Evolutionary conservation across 805 yeast genomes (phyloP).

Genomic region (Nakazawaea molendinolei): DNA sequence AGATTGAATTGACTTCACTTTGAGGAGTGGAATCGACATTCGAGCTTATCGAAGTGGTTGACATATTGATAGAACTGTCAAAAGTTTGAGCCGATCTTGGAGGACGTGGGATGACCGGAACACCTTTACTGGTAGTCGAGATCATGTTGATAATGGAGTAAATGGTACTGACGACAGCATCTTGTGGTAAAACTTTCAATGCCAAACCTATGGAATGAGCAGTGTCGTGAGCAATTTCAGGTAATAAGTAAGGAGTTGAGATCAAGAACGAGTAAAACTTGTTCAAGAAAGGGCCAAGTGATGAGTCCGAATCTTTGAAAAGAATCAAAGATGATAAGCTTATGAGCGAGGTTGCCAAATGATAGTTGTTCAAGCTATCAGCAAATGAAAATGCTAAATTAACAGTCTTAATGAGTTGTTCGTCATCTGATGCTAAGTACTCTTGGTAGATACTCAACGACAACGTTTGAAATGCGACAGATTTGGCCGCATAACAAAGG

Average conservation of each 20-base stretch:
- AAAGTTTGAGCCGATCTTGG: conserved; percentile 13
- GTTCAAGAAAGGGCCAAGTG: conserved; percentile 3
- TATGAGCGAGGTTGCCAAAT: conserved; percentile 6
- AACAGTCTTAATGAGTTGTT: conserved; percentile 3
- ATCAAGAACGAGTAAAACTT: conserved; percentile 42
- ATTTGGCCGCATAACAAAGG: conserved; percentile 48
- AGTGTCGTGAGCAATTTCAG: conserved; percentile 41
- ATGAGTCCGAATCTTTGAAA: conserved; percentile 7
- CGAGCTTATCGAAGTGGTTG: conserved; percentile 11
- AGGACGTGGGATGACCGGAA: conserved; percentile 24
- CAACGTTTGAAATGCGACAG: conserved; percentile 52
- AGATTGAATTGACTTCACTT: conserved; percentile 10
- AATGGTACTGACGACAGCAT: conserved; percentile 74
- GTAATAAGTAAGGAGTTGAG: conserved; percentile 44
- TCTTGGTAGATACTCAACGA: conserved; percentile 8
- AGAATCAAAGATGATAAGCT: conserved; percentile 6
- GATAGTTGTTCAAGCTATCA: conserved; percentile 8
- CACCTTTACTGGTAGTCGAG: conserved; percentile 36
- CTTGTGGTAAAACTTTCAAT: conserved; percentile 65
- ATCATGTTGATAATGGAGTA: conserved; percentile 77
- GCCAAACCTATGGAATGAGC: conserved; percentile 61
- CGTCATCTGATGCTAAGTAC: conserved; percentile 2
- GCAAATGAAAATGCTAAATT: conserved; percentile 8
- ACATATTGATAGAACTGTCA: conserved; percentile 15
- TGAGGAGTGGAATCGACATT: background rate